Evolutionary conservation across 768 basidiomycete genomes (phyloP).

Genomic region (Panellus pusillus): DNA sequence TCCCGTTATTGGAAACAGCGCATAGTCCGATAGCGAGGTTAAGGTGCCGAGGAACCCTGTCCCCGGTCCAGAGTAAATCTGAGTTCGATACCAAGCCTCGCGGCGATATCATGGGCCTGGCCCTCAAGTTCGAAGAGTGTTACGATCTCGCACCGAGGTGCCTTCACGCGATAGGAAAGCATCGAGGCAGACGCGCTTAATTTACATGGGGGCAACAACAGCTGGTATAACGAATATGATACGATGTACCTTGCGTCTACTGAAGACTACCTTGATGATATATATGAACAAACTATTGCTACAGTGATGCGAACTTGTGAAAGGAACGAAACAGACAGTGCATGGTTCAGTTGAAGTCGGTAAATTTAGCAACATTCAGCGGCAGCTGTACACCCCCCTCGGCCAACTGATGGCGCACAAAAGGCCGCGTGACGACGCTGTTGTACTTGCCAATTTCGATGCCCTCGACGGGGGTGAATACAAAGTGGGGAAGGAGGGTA

Average conservation of each 20-base stretch:
- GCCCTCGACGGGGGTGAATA: slow-evolving; percentile 42
- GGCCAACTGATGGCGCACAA: slow-evolving; percentile 40
- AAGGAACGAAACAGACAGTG: background rate
- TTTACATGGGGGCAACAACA: too few species aligned
- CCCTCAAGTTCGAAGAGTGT: background rate
- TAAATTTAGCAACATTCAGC: slow-evolving; percentile 29
- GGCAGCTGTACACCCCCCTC: slow-evolving; percentile 42
- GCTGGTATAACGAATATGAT: too few species aligned
- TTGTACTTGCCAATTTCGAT: slow-evolving; percentile 47
- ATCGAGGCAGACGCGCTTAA: too few species aligned
- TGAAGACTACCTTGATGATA: background rate
- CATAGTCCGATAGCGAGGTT: slow-evolving; percentile 25
- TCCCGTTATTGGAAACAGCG: slow-evolving; percentile 31
- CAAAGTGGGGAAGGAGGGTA: slow-evolving; percentile 43
- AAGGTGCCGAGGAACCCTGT: slow-evolving; percentile 24
- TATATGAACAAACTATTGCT: slow-evolving; percentile 16
- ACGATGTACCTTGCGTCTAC: too few species aligned
- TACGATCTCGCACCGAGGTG: slow-evolving; percentile 11
- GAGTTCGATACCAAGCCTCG: background rate
- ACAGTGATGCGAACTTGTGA: slow-evolving; percentile 4
- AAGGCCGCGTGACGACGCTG: slow-evolving; percentile 50
- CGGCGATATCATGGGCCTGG: background rate
- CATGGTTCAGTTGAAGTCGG: background rate
- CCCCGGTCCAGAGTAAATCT: slow-evolving; percentile 1
- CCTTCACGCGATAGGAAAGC: background rate